Base-by-base conservation (phyloP, 2,329 filamentous ascomycete genomes). In the Monosporascus ibericus region DNA sequence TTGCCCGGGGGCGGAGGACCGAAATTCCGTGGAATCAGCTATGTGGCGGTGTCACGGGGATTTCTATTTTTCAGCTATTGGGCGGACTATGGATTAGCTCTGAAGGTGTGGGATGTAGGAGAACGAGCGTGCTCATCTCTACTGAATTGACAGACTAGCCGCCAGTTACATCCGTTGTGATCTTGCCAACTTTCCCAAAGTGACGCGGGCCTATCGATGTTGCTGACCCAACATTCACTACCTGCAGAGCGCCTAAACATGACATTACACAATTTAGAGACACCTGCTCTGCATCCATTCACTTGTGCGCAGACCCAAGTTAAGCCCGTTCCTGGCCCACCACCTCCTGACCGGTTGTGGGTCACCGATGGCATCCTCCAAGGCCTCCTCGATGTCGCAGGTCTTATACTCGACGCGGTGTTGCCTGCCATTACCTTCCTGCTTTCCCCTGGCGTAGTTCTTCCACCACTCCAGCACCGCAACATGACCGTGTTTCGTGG, bases 401-500 rank as follows among this genome's bases (percentile, higher is more conserved):
- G 90, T 95, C 68, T 92, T 92, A 70, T 96, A 96, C 69, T 95
- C 90, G 25, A 96, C 91, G 49, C 82, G 80, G 60, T 92, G 78
- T 0, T 85, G 83, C 56, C 74, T 74, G 34, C 76, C 71, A 17
- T 78, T 79, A 40, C 74, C 78, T 1, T 74, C 74, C 34, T 81
- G 71, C 62, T 78, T 74, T 48, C 80, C 76, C 50, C 79, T 73
- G 7, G 81, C 80, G 61, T 85, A 87, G 50, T 78, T 78, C 64
- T 88, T 87, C 92, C 92, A 96, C 92, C 92, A 96, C 67, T 96
- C 90, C 7, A 97, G 74, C 22, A 96, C 90, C 37, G 84, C 78
- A 3, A 91, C 82, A 67, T 95, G 88, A 5, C 90, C 90, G 65
- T 92, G 88, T 62, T 91, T 90, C 1, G 92, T 96, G 0, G 92